Evolutionary conservation across 176 grass and related monocot species (phyloP).

Genomic region (Puccinellia tenuiflora): DNA sequence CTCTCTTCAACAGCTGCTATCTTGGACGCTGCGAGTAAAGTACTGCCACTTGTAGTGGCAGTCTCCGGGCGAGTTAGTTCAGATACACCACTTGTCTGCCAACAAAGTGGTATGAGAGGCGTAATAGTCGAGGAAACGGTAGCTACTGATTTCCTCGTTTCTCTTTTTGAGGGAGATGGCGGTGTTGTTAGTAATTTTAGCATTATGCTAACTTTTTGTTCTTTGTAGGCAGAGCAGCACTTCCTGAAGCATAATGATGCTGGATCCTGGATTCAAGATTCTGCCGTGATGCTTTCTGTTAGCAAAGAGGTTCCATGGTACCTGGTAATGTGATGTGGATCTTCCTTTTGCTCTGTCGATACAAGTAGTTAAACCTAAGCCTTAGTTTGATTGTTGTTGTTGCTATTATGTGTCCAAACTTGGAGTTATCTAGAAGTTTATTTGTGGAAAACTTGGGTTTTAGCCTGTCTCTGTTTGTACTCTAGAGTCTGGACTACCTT

Average conservation of each 20-base stretch:
- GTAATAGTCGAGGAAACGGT: conserved; percentile 90
- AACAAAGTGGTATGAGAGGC: conserved; percentile 90
- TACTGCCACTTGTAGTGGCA: conserved; percentile 76
- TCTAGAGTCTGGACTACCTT: neutral
- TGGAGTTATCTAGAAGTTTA: neutral
- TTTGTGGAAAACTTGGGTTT: neutral
- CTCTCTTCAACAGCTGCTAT: conserved; percentile 49
- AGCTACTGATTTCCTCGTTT: conserved; percentile 15
- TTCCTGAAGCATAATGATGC: conserved; percentile 97
- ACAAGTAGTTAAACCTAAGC: neutral
- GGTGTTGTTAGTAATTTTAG: neutral
- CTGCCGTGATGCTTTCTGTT: conserved; percentile 70
- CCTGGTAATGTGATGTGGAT: conserved; percentile 51
- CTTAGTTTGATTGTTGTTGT: neutral
- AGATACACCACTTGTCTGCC: conserved; percentile 78
- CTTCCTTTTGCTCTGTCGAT: conserved; percentile 4
- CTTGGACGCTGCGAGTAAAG: conserved; percentile 76
- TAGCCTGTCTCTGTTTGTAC: neutral
- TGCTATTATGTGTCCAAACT: neutral
- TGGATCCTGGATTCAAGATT: conserved; percentile 98
- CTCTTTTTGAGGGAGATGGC: neutral
- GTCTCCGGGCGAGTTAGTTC: conserved; percentile 83
- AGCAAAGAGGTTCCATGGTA: conserved; percentile 96
- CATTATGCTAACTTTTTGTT: conserved; percentile 2
- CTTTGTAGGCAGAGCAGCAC: conserved; percentile 79